Base-by-base conservation (phyloP, 768 basidiomycete genomes). In the Phaeolepiota aurea region DNA sequence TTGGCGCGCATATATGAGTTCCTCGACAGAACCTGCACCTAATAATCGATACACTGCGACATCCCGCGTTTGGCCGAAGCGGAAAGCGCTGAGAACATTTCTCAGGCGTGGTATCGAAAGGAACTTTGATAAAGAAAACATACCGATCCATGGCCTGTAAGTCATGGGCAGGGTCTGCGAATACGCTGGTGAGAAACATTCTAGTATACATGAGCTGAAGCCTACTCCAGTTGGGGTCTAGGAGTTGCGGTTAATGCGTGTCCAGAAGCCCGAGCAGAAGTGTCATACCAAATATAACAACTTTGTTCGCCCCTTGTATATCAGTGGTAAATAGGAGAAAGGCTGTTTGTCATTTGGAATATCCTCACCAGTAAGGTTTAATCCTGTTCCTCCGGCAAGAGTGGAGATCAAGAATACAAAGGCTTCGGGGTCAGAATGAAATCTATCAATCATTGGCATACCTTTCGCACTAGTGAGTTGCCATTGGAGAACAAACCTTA, bases 141-240 rank as follows among this genome's bases (percentile, higher is more conserved):
- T 43, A 68, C 63, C 82, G 68, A 45, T 90, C 89, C 84, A 88
- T 88, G 2, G 89, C 88, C 56, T 90, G 94, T 5, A 97, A 62
- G 55, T 99, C 94, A 50, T 96, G 87, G 0, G 93, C 89, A 3
- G 94, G 94, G 61, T 97, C 90, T 93, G 44, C 4, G 35, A 14
- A n/a, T 31, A 43, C 33, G 37, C 45, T 21, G 46, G 35, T 44
- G n/a, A n/a, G n/a, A n/a, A n/a, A n/a, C n/a, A n/a, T n/a, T n/a
- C n/a, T n/a, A n/a, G n/a, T n/a, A n/a, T n/a, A n/a, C n/a, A n/a
- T n/a, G n/a, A n/a, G n/a, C n/a, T n/a, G 20, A 32, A 4, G 66
- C 87, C 56, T 58, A 90, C 90, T 97, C 93, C 93, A 97, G 48
- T 90, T 89, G 3, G 93, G 91, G 63, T 93, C 89, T 87, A 48